Base-by-base conservation (phyloP, 1,284 basidiomycete species). In the Ustilago trichophora region DNA sequence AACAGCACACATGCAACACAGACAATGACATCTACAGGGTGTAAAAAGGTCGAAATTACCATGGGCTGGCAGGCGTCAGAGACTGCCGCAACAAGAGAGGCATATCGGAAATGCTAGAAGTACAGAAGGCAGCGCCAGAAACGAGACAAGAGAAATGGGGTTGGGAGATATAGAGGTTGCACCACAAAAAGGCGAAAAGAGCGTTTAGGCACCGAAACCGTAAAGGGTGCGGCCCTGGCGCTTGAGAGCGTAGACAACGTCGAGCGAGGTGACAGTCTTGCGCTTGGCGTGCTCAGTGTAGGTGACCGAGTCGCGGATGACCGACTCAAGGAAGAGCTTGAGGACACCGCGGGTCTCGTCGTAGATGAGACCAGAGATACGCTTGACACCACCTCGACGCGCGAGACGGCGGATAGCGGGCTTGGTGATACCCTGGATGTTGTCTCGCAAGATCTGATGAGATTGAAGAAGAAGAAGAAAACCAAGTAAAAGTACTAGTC, bases 221-320 rank as follows among this genome's bases (percentile, higher is more conserved):
- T 94, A 94, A 48, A 95, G 87, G 57, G 91, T 92, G 80, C 92
- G 88, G 54, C 81, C 82, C 72, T 82, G 79, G 72, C 92, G 88
- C 87, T 95, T 95, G 78, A 96, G 88, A 33, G 93, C 93, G 84
- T 96, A 95, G 71, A 95, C 92, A 67, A 92, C 91, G 78, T 92
- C 90, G 72, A 92, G 90, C 10, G 93, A 91, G 46, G 90, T 93
- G 69, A 93, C 91, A 44, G 90, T 92, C 86, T 92, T 92, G 81
- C 91, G 88, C 86, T 94, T 94, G 64, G 92, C 91, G 85, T 95
- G 92, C 84, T 94, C 92, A 67, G 92, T 94, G 88, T 94, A 93
- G 70, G 88, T 89, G 81, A 91, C 89, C 35, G 89, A 89, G 84
- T 91, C 92, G 77, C 91, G 90, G 82, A 94, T 93, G 81, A 93